A percentile compares a stretch with the other conserved stretches of the same genome.
These are phyloP conservation scores for Phyllosticta ampelicida DNA, from an alignment of 2,329 filamentous ascomycete species.

Conservation along the genomic window DNA sequence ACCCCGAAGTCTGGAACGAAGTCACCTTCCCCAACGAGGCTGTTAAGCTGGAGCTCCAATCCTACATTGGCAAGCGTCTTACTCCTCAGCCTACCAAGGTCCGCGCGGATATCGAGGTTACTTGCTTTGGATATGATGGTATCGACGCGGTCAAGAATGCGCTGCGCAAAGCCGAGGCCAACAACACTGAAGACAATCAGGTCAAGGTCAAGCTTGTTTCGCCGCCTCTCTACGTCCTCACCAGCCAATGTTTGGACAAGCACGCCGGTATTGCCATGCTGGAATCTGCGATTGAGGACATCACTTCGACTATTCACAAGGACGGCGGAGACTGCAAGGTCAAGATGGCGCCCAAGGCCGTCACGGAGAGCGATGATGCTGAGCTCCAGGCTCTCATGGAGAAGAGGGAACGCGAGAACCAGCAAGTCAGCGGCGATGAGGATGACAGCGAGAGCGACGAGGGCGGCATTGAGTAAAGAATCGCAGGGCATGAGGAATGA, in stretches of 20 bases:
- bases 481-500: neutral
- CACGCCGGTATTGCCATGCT: conserved; percentile 69
- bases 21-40: conserved; percentile 77
- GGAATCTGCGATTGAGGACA: conserved; percentile 81
- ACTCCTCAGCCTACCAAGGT: conserved; percentile 99
- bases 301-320: conserved; percentile 66
- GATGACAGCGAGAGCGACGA: conserved; percentile 93
- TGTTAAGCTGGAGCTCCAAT: conserved; percentile 80
- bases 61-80: conserved; percentile 93
- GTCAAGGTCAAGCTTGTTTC: conserved; percentile 99
- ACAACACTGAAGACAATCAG: conserved; percentile 84
- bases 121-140: conserved; percentile 70
- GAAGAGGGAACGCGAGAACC: conserved; percentile 96
- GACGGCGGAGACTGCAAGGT: conserved; percentile 73
- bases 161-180: conserved; percentile 79
- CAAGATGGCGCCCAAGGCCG: conserved; percentile 98
- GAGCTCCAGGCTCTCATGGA: conserved; percentile 97
- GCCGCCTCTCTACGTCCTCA: conserved; percentile 91
- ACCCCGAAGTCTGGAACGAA: conserved; percentile 92
- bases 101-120: conserved; percentile 78
- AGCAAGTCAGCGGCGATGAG: conserved; percentile 95
- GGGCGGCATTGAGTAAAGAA: conserved; percentile 42
- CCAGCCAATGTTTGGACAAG: conserved; percentile 93
- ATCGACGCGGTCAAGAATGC: conserved; percentile 97
- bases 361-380: conserved; percentile 96